Evolutionary conservation across 208 protist species (phyloP), one percentile per base, ranked within the genome.

Genomic region (Leishmania arabica): DNA sequence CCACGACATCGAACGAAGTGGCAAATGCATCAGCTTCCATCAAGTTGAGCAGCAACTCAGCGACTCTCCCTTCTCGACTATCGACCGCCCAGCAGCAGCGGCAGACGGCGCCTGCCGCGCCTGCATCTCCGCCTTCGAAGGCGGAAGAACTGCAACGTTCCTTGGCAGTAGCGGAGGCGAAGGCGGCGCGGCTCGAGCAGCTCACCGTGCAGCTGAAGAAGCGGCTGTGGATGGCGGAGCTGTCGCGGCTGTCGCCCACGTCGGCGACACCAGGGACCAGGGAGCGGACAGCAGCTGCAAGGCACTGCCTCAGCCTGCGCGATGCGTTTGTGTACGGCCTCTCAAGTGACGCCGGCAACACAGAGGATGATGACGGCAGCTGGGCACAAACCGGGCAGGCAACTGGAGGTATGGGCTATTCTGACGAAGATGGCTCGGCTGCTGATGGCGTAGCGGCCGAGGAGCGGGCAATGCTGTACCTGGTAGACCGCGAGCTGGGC

Each of bases 191-290:
- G 9, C 80, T 93, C 13, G 84, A 91, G 77, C 80, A 84, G 60
- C 84, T 87, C 71, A 85, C 84, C 49, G 69, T 89, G 31, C 80
- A 79, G 37, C 85, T 93, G 49, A 93, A 93, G 84, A 91, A 93
- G 82, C 84, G 82, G n/a, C 60, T 90, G 31, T 88, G 87, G 68
- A 75, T 86, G 27, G 60, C 77, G 7, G 85, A 93, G 82, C 54
- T 81, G 31, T 54, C 72, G 47, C 72, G 34, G 49, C 51, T n/a
- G 51, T 45, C 51, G 1, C 72, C 72, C n/a, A 45, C 27, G 19
- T 2, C 72, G 11, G 72, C 11, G 15, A 45, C 51, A n/a, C 17
- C n/a, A 24, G 9, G n/a, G 15, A 17, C 34, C 1, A 13, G 6
- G 17, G 34, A n/a, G 51, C 5, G 15, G 34, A 24, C 31, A 37